Base-by-base conservation (phyloP, 176 grass and related monocot species). In the Hyparrhenia diplandra region DNA sequence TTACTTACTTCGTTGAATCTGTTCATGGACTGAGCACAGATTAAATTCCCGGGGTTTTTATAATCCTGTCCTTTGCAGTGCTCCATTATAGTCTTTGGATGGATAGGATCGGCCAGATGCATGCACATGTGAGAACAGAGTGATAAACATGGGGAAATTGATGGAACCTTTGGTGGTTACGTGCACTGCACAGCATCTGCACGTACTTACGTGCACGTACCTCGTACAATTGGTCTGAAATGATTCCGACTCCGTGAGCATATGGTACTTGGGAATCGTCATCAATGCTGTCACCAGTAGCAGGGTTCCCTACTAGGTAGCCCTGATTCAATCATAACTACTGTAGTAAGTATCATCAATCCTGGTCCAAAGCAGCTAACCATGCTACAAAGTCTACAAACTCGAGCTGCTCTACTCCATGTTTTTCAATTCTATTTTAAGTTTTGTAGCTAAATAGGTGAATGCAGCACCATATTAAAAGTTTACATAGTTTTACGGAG, bases 211-310 rank as follows among this genome's bases (percentile, higher is more conserved):
- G n/a, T n/a, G n/a, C n/a, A n/a, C n/a, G n/a, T n/a, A n/a, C 89
- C 90, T 92, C 74, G 13, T 85, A 83, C 24, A 92, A 59, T 23
- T 91, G 81, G 57, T 91, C 77, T 14, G 89, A 91, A 67, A 91
- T 91, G 20, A 91, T 88, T 24, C 90, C 86, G 1, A 76, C 21
- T 64, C 86, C 90, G 75, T 86, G 86, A 52, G 83, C 78, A 65
- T 75, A 92, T 1, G 86, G 86, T 23, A 92, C 82, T 71, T 10
- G 63, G 0, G 86, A 86, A 28, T 54, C 64, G 0, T 0, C 0
- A 58, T 86, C 82, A 37, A 31, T 79, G 4, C 40, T 47, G 63
- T 88, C 85, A 55, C 78, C 86, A 35, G 86, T 80, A 32, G 0
- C 1, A 1, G 86, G 90, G 71, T 92, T 92, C 40, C 90, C 90